Base-by-base conservation (phyloP, 1,139 yeast species). In the Kluyveromyces sp. region DNA sequence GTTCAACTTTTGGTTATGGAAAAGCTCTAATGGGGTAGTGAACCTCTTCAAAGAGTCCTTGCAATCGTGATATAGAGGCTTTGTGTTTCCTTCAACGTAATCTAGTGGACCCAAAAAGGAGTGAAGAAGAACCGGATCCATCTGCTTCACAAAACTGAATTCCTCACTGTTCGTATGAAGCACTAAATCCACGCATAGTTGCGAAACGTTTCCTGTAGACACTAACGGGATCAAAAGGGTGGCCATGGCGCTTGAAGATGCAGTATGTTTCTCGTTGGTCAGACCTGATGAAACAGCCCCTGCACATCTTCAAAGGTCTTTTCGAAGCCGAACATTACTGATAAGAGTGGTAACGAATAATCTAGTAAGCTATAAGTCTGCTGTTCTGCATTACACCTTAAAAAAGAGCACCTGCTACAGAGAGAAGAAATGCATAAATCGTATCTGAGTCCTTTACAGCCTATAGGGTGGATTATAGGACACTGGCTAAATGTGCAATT, bases 151-250 rank as follows among this genome's bases (percentile, higher is more conserved):
- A 39, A 73, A 74, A 42, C 64, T 50, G 46, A 83, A 74, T 1
- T 68, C 70, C n/a, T 49, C 39, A 11, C 56, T 46, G 30, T 74
- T 66, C 2, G 83, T 79, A 55, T 83, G 84, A 15, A 88, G 67
- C 33, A 92, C 65, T 33, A 89, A 68, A 62, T 89, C 97, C 4
- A 77, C 66, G 0, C 94, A 67, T 43, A 89, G 68, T 61, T 92
- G 98, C 0, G 97, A 95, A 3, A 88, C 83, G 58, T 89, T 92
- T 4, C 95, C 97, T 15, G 87, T 75, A 2, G 96, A 80, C 0
- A 92, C 84, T 0, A 89, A 66, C 0, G 97, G 97, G 1, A 92
- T 46, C 1, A 89, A 60, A 16, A 87, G 60, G 1, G 55, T 55
- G 4, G 49, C 22, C 50, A 47, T 47, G 12, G 12, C 9, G 12